Conservation (phyloP, 1,284 basidiomycete species). For the Waitea zeae region DNA sequence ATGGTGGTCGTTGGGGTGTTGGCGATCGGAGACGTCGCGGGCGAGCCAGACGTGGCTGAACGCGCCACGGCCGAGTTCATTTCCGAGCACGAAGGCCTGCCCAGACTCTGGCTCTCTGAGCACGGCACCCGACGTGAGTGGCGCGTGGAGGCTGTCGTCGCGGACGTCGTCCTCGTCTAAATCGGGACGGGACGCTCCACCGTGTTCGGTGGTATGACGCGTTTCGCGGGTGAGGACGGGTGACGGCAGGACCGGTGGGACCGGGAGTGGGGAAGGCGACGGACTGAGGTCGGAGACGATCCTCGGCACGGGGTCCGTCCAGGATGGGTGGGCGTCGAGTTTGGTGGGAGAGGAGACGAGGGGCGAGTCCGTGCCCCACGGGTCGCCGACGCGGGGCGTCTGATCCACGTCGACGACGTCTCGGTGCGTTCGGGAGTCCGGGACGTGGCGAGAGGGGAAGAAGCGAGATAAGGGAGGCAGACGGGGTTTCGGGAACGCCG, state of each 20-base stretch:
- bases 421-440: too few species aligned
- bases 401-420: background rate
- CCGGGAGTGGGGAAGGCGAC: background rate
- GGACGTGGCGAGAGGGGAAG: background rate
- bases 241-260: background rate
- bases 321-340: background rate
- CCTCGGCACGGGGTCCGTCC: too few species aligned
- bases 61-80: constrained; percentile 51
- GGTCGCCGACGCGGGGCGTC: background rate
- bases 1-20: constrained; percentile 16
- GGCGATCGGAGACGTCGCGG: constrained; percentile 20
- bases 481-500: background rate
- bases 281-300: background rate
- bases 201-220: too few species aligned
- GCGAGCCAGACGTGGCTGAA: constrained; percentile 71
- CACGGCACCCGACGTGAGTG: constrained; percentile 3
- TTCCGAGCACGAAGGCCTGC: constrained; percentile 23
- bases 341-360: background rate
- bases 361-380: background rate
- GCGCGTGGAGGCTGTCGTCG: too few species aligned
- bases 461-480: background rate
- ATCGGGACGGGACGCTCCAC: too few species aligned
- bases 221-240: background rate
- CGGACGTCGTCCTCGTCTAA: too few species aligned
- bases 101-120: constrained; percentile 1